Evolutionary conservation across 768 basidiomycete genomes (phyloP).

Genomic region (Hygrocybe coccinea): DNA sequence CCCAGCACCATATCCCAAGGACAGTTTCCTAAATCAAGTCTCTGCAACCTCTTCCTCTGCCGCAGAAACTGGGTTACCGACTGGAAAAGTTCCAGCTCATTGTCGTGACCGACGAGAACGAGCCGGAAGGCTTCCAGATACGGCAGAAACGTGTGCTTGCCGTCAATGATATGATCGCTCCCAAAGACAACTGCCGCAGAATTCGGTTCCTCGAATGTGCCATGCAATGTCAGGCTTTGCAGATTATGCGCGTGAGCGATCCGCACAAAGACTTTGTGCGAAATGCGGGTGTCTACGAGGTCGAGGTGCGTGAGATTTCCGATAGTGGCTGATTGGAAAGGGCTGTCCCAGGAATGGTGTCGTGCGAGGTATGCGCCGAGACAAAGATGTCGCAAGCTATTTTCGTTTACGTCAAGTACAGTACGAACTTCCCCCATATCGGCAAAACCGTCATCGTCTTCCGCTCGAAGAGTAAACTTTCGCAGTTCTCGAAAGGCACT

Average conservation of each 20-base stretch:
- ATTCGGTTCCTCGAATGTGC: slow-evolving; percentile 55
- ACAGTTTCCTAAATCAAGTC: slow-evolving; percentile 60
- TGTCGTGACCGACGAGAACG: slow-evolving; percentile 58
- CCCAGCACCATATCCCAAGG: slow-evolving; percentile 57
- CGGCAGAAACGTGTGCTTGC: slow-evolving; percentile 55
- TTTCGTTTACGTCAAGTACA: slow-evolving; percentile 56
- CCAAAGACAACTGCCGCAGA: slow-evolving; percentile 57
- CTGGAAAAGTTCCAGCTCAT: slow-evolving; percentile 48
- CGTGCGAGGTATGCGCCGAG: slow-evolving; percentile 67
- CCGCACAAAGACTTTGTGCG: slow-evolving; percentile 55
- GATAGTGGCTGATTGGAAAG: slow-evolving; percentile 59
- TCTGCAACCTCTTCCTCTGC: slow-evolving; percentile 42
- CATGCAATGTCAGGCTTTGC: slow-evolving; percentile 59
- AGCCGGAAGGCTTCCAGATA: slow-evolving; percentile 61
- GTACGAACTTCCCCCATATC: slow-evolving; percentile 64
- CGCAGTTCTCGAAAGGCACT: slow-evolving; percentile 55
- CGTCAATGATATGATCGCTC: slow-evolving; percentile 57
- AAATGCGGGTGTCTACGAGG: slow-evolving; percentile 65
- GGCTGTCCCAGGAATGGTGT: slow-evolving; percentile 62
- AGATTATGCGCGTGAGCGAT: slow-evolving; percentile 60
- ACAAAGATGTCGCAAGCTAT: slow-evolving; percentile 55
- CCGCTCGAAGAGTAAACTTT: slow-evolving; percentile 64
- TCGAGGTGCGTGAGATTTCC: slow-evolving; percentile 65
- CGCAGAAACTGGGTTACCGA: slow-evolving; percentile 52
- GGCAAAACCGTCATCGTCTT: slow-evolving; percentile 67